These are phyloP conservation scores for Alternaria novae-zelandiae DNA, from an alignment of 2,329 filamentous ascomycete species.

Conservation along the genomic window DNA sequence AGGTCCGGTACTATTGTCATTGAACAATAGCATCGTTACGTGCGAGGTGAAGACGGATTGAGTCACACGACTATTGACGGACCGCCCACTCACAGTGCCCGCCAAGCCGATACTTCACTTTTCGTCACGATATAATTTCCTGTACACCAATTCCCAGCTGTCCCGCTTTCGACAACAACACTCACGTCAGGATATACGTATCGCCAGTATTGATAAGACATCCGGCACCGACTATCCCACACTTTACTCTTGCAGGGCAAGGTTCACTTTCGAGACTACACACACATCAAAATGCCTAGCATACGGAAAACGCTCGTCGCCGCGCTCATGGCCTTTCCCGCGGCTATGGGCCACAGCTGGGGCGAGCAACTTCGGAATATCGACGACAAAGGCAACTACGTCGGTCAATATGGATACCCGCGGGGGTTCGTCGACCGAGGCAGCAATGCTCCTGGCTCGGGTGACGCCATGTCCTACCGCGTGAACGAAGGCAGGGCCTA, in stretches of 20 bases:
- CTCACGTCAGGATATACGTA: neutral
- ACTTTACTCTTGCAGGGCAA: slow-evolving; percentile 9
- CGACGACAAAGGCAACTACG: slow-evolving; percentile 74
- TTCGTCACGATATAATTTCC: neutral
- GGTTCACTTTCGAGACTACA: neutral
- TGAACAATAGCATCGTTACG: slow-evolving; percentile 39
- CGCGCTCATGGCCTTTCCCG: slow-evolving; percentile 26
- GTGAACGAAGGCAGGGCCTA: no score
- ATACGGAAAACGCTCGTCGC: slow-evolving; percentile 20
- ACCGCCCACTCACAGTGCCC: slow-evolving; percentile 15
- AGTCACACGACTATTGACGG: slow-evolving; percentile 21
- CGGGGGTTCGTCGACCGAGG: slow-evolving; percentile 55
- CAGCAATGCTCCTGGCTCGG: no score
- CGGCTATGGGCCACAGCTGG: slow-evolving; percentile 71
- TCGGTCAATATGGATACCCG: slow-evolving; percentile 74
- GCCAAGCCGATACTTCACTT: slow-evolving; percentile 20
- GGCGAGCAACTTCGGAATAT: slow-evolving; percentile 77
- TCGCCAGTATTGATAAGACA: neutral
- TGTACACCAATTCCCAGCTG: neutral
- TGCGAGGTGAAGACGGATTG: slow-evolving; percentile 32
- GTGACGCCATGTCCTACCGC: no score
- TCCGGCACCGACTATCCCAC: neutral
- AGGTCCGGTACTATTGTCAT: slow-evolving; percentile 24
- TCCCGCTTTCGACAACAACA: neutral
- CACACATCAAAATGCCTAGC: slow-evolving; percentile 24